Evolutionary conservation across 345 rosid genomes (phyloP).

Genomic region (Luvunga scandens): DNA sequence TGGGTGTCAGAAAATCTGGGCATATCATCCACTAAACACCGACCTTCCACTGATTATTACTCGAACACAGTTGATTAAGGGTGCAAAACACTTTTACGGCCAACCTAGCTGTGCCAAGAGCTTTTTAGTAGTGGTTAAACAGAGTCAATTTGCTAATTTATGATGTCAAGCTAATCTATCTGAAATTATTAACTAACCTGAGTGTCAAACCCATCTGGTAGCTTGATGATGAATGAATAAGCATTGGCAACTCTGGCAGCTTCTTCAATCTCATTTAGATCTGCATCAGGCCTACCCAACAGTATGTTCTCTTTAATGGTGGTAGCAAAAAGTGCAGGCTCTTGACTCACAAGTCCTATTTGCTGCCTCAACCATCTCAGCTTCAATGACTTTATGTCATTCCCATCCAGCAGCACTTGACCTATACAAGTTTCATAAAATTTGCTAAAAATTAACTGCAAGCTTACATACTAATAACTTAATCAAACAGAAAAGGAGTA

Average conservation of each 20-base stretch:
- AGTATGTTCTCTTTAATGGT: conserved; percentile 91
- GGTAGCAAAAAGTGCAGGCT: conserved; percentile 92
- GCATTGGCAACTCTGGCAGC: conserved; percentile 99
- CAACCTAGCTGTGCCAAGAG: no score
- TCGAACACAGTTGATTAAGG: no score
- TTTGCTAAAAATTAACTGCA: neutral
- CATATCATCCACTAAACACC: no score
- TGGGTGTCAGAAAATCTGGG: no score
- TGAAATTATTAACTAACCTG: conserved; percentile 48
- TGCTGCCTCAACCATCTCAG: conserved; percentile 92
- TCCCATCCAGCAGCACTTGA: conserved; percentile 82
- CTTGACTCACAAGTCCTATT: conserved; percentile 98
- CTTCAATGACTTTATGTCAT: conserved; percentile 76
- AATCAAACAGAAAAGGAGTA: conserved; percentile 17
- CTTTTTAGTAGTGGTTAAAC: no score
- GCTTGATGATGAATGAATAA: conserved; percentile 86
- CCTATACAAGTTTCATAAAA: conserved; percentile 43
- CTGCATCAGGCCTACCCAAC: conserved; percentile 86
- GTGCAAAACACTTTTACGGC: no score
- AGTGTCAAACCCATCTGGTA: conserved; percentile 90
- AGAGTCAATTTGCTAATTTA: neutral
- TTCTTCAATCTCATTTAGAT: conserved; percentile 75
- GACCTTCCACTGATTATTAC: no score
- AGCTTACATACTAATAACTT: conserved; percentile 5
- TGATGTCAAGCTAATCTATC: neutral